A percentile compares a stretch with the other conserved stretches of the same genome.
These are phyloP conservation scores for Podila epigama DNA, from an alignment of 192 early-diverging fungal species.

Conservation along the genomic window DNA sequence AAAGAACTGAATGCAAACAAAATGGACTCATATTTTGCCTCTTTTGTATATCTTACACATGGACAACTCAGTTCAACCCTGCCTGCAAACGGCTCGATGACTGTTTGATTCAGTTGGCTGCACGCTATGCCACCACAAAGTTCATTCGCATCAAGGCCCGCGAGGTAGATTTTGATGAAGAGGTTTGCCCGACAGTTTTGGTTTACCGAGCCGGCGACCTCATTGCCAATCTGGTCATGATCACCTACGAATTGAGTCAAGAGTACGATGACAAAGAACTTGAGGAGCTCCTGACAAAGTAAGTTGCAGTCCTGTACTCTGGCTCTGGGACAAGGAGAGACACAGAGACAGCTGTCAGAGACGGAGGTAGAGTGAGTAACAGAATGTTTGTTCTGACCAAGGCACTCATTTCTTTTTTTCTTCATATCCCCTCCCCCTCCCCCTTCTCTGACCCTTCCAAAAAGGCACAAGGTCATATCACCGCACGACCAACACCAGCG, in stretches of 20 bases:
- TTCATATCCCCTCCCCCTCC: not conserved
- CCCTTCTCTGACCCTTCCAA: not conserved
- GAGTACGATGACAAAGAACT: constrained; percentile 49
- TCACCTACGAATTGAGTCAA: constrained; percentile 54
- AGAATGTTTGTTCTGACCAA: too few relatives aligned
- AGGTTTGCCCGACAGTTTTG: constrained; percentile 63
- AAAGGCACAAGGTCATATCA: constrained; percentile 32
- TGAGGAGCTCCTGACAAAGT: constrained; percentile 62
- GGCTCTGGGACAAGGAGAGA: too few relatives aligned
- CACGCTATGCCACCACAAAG: constrained; percentile 57
- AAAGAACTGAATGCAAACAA: too few relatives aligned
- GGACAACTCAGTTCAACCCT: constrained; percentile 18
- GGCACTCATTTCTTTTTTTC: not conserved
- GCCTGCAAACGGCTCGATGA: constrained; percentile 53
- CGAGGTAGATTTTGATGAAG: constrained; percentile 64
- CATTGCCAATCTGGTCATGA: constrained; percentile 62
- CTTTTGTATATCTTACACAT: too few relatives aligned
- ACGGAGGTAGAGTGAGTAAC: too few relatives aligned
- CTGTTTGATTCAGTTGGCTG: constrained; percentile 51
- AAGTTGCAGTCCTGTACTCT: not conserved
- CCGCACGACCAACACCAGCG: constrained; percentile 41
- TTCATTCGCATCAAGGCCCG: constrained; percentile 58
- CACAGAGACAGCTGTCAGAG: too few relatives aligned
- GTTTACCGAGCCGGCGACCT: constrained; percentile 59
- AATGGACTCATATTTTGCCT: too few relatives aligned